Percentiles rank a stretch among this genome's conserved stretches.
These are phyloP conservation scores for Vigna unguiculata DNA, from an alignment of 306 rosid species.

Conservation along the genomic window DNA sequence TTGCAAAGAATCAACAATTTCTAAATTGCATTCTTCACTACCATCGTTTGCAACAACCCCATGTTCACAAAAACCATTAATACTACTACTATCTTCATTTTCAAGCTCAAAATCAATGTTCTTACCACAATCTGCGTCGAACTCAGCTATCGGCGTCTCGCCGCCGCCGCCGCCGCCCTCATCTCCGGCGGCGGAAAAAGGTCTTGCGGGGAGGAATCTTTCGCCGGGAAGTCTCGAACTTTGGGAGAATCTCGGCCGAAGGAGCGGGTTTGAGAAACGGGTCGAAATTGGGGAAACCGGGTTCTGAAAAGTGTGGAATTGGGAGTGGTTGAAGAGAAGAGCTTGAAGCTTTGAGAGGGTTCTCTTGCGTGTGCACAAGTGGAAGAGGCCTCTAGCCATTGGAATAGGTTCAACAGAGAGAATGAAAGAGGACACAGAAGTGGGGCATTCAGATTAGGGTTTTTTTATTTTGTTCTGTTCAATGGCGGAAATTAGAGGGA, in stretches of 20 bases:
- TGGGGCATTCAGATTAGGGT: constrained; percentile 14
- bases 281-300: constrained; percentile 49
- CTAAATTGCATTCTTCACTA: constrained; percentile 32
- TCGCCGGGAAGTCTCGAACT: constrained; percentile 42
- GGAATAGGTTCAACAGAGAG: constrained; percentile 30
- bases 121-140: constrained; percentile 62
- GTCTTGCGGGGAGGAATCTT: constrained; percentile 37
- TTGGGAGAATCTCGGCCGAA: constrained; percentile 15
- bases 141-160: constrained; percentile 37
- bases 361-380: constrained; percentile 55
- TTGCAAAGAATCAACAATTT: constrained; percentile 46
- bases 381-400: constrained; percentile 73
- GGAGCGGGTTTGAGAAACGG: constrained; percentile 30
- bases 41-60: constrained; percentile 44
- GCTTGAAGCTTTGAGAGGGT: constrained; percentile 48
- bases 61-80: constrained; percentile 36
- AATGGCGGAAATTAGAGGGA: background rate
- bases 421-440: background rate
- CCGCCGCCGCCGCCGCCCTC: constrained; percentile 29
- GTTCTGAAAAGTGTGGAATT: constrained; percentile 32
- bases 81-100: constrained; percentile 40
- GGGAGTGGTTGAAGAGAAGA: constrained; percentile 42
- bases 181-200: constrained; percentile 49
- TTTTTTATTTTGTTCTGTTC: background rate
- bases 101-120: constrained; percentile 41